Percentiles rank a stretch among this genome's conserved stretches.
Evolutionary conservation across 371 early-diverging fungal species (phyloP).

Genomic region (Sporodiniella umbellata): DNA sequence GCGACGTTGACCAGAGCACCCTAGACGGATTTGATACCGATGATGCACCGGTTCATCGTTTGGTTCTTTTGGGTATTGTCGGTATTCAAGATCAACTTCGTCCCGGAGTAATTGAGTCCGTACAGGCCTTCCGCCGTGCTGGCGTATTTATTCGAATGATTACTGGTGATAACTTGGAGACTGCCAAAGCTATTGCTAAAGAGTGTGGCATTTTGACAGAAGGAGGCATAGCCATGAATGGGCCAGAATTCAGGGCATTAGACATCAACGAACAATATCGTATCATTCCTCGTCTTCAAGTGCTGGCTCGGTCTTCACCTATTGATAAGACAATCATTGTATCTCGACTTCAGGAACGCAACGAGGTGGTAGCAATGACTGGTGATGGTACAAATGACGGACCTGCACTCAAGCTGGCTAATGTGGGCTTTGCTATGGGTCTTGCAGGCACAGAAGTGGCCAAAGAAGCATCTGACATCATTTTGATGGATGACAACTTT

Average conservation of each 20-base stretch:
- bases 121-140: conserved; percentile 71
- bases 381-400: conserved; percentile 97
- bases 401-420: conserved; percentile 88
- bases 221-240: conserved; percentile 79
- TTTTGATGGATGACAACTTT: conserved; percentile 91
- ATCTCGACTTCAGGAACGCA: conserved; percentile 62
- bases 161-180: conserved; percentile 89
- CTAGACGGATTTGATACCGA: conserved; percentile 39
- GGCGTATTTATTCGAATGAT: conserved; percentile 90
- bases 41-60: conserved; percentile 47
- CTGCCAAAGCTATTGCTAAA: conserved; percentile 80
- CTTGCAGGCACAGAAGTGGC: conserved; percentile 93
- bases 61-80: conserved; percentile 71
- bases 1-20: conserved; percentile 36
- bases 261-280: conserved; percentile 62
- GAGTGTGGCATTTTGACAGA: conserved; percentile 76
- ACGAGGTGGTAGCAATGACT: conserved; percentile 67
- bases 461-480: conserved; percentile 87
- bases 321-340: conserved; percentile 89
- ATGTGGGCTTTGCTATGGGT: conserved; percentile 96
- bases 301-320: conserved; percentile 87
- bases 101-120: conserved; percentile 75
- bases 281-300: conserved; percentile 76
- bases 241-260: conserved; percentile 77
- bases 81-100: conserved; percentile 89